Evolutionary conservation across 2,329 filamentous ascomycete genomes (phyloP).

Genomic region (Fonsecaea nubica): DNA sequence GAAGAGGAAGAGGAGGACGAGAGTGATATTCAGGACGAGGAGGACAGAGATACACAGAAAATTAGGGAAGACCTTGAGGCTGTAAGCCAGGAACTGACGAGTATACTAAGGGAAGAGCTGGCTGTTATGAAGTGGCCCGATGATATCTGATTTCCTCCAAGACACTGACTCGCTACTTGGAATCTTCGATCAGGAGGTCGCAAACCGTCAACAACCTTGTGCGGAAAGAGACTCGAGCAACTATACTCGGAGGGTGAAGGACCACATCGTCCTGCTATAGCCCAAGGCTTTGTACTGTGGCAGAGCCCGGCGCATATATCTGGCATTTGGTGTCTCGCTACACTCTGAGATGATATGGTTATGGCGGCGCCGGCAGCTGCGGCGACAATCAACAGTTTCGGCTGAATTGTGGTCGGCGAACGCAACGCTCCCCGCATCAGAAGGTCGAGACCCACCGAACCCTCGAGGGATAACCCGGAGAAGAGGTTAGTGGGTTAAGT

Average conservation of each 20-base stretch:
- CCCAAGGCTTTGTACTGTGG: background rate
- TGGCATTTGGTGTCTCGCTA: background rate
- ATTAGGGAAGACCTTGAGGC: slow-evolving; percentile 38
- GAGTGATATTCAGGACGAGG: slow-evolving; percentile 16
- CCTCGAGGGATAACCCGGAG: slow-evolving; percentile 5
- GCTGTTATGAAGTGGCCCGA: slow-evolving; percentile 38
- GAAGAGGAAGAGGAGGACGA: slow-evolving; percentile 22
- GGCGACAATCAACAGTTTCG: slow-evolving; percentile 3
- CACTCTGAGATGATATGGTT: background rate
- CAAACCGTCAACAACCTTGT: background rate
- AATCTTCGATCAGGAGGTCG: background rate
- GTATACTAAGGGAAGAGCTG: slow-evolving; percentile 35
- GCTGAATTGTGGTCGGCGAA: slow-evolving; percentile 17
- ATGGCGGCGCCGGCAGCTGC: background rate
- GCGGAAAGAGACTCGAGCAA: background rate
- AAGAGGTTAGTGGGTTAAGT: background rate
- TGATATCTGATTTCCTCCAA: slow-evolving; percentile 34
- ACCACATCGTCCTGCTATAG: background rate
- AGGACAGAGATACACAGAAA: slow-evolving; percentile 21
- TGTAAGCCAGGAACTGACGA: slow-evolving; percentile 37
- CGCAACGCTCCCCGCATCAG: slow-evolving; percentile 4
- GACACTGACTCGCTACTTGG: background rate
- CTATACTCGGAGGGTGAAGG: background rate
- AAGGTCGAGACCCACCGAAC: slow-evolving; percentile 12
- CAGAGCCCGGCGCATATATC: background rate